Evolutionary conservation across 768 basidiomycete species (phyloP), one percentile per base, ranked within the genome.

Genomic region (Lentinula aciculospora): DNA sequence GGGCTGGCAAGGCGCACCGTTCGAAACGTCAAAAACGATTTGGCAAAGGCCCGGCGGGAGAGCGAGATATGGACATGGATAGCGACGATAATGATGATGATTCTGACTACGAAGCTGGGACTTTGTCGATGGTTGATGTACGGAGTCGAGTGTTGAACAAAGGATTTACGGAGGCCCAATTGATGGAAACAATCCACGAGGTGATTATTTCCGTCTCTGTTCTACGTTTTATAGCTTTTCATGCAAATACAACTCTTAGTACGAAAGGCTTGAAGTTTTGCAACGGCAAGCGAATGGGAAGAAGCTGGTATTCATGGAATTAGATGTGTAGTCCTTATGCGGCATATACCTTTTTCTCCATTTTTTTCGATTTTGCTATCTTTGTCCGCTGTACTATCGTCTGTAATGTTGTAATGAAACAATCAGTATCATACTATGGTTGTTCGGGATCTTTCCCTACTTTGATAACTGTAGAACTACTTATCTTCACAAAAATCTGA

Each of bases 121-220:
- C 79, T 65, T 71, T 97, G 60, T 82, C 85, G 7, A 85, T 99
- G 79, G 81, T 92, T 40, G 94, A 98, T 62, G 83, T 98, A 57
- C 83, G 95, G 31, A 85, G 88, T 47, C 83, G 94, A 37, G 88
- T 98, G 10, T 72, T 95, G 57, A 86, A 84, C 46, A 85, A 84
- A 62, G 95, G 95, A 17, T 97, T 88, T 72, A 98, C 93, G 13
- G 96, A 99, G 68, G 84, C 81, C 1, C 89, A 94, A 71, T 79
- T 99, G 13, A 91, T 88, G 77, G 86, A 92, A 60, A 91, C 92
- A 0, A 88, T 98, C 51, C 65, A 77, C 17, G 79, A 89, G 77
- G 94, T 94, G 66, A 69, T 85, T 67, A 27, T 59, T 13, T 23
- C 21, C 60, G 54, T 55, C 25, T 40, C 51, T 47, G 51, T 45